phyloP scores from a whole-genome alignment of 75 land plant genomes.

The Chamaecyparis obtusa region DNA sequence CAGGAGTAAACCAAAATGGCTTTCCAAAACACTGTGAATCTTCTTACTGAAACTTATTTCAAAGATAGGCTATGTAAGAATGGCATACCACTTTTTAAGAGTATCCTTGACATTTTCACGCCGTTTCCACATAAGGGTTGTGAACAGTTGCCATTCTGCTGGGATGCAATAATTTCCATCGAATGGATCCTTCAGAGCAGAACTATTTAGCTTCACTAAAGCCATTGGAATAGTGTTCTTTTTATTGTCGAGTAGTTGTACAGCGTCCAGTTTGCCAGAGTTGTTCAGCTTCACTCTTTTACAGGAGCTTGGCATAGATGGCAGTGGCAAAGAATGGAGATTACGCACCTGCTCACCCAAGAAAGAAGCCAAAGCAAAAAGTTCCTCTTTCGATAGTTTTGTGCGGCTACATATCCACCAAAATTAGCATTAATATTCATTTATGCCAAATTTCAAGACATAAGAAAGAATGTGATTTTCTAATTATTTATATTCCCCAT shows the following conservation, averaged over 20 bases:
- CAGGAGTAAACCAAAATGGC: neutral
- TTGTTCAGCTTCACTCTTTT: conserved; percentile 7
- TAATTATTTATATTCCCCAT: neutral
- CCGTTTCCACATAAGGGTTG: conserved; percentile 40
- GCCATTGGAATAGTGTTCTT: neutral
- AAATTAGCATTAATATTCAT: neutral
- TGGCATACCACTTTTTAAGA: conserved; percentile 65
- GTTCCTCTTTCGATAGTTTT: conserved; percentile 54
- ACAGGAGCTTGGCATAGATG: conserved; percentile 24
- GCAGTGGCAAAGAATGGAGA: conserved; percentile 81
- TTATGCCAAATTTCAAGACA: neutral
- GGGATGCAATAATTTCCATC: conserved; percentile 26
- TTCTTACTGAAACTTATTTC: neutral
- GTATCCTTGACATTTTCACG: conserved; percentile 36
- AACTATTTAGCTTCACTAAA: conserved; percentile 2
- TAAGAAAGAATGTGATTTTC: neutral
- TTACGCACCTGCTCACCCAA: conserved; percentile 71
- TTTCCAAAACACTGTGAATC: neutral
- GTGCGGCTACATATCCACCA: conserved; percentile 54
- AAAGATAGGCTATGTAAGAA: conserved; percentile 1
- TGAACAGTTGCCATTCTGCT: conserved; percentile 58
- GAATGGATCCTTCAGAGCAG: neutral
- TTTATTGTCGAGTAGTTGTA: neutral
- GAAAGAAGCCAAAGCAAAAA: conserved; percentile 60
- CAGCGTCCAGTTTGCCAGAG: conserved; percentile 4